Evolutionary conservation across 257 asterid genomes (phyloP).

Genomic region (Nicotiana tomentosiformis): DNA sequence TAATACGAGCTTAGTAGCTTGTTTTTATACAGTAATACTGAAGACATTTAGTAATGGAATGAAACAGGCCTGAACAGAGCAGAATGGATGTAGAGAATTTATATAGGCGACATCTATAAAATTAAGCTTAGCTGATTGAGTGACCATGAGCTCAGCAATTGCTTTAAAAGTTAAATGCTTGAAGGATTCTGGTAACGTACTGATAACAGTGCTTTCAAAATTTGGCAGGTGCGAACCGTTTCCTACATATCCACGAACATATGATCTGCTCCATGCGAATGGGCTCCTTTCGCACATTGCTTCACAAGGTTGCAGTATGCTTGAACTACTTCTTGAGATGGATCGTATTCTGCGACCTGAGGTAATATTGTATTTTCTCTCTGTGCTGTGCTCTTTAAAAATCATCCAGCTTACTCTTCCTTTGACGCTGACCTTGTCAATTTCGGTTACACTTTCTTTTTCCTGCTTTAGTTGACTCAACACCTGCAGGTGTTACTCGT

Average conservation of each 20-base stretch:
- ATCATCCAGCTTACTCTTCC: not conserved
- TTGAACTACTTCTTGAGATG: constrained; percentile 68
- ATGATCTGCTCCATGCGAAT: constrained; percentile 81
- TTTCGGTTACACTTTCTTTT: not conserved
- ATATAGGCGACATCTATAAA: not conserved
- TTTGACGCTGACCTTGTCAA: not conserved
- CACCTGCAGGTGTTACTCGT: not conserved
- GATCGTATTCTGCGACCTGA: constrained; percentile 90
- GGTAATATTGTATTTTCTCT: constrained; percentile 33
- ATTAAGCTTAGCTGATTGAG: not conserved
- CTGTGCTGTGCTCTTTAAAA: not conserved
- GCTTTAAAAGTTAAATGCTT: not conserved
- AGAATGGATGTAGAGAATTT: not conserved
- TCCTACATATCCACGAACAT: constrained; percentile 94
- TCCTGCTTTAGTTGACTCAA: not conserved
- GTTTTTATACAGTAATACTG: not conserved
- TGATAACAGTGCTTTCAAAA: not conserved
- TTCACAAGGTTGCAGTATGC: constrained; percentile 45
- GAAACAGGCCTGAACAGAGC: not conserved
- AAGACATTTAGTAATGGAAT: not conserved
- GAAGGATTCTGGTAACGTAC: not conserved
- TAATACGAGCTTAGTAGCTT: not conserved
- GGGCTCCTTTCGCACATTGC: constrained; percentile 60
- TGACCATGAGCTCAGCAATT: not conserved
- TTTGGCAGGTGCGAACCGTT: constrained; percentile 83